phyloP scores from a whole-genome alignment of 495 filamentous ascomycete species.

The Sphaerosporella brunnea region DNA sequence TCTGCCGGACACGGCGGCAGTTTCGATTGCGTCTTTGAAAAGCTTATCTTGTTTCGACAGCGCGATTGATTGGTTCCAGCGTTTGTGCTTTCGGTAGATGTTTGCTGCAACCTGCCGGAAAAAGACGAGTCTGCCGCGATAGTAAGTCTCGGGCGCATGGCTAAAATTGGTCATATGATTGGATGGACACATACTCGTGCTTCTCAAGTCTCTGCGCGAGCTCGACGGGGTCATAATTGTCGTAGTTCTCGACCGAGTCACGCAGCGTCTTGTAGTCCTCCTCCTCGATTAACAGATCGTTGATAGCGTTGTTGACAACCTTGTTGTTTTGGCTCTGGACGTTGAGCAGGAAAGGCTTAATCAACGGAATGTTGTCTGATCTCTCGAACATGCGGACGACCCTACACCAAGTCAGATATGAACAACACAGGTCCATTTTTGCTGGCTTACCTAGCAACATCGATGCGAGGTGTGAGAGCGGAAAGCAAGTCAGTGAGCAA shows the following conservation, averaged over 20 bases:
- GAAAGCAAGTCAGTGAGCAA: slow-evolving; percentile 91
- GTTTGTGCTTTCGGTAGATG: slow-evolving; percentile 99
- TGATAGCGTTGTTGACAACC: slow-evolving; percentile 94
- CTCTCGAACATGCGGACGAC: slow-evolving; percentile 97
- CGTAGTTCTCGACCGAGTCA: slow-evolving; percentile 94
- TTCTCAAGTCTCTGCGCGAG: slow-evolving; percentile 85
- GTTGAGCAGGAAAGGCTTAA: slow-evolving; percentile 96
- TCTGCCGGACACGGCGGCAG: slow-evolving; percentile 85
- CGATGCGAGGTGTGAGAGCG: slow-evolving; percentile 76
- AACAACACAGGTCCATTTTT: background rate
- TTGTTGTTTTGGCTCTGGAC: slow-evolving; percentile 97
- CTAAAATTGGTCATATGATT: background rate
- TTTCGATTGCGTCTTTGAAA: slow-evolving; percentile 99
- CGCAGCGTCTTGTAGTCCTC: slow-evolving; percentile 97
- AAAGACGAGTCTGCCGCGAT: slow-evolving; percentile 50
- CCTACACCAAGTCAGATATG: slow-evolving; percentile 9
- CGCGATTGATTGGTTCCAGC: slow-evolving; percentile 98
- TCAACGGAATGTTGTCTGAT: slow-evolving; percentile 93
- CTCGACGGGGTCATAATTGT: slow-evolving; percentile 96
- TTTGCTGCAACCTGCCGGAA: slow-evolving; percentile 96
- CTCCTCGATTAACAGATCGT: slow-evolving; percentile 95
- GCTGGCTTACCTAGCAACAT: slow-evolving; percentile 56
- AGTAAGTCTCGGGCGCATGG: background rate
- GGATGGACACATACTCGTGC: slow-evolving; percentile 42
- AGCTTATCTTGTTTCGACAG: slow-evolving; percentile 98